Conservation (phyloP, 2,329 filamentous ascomycete species). For the Exophiala dermatitidis region DNA sequence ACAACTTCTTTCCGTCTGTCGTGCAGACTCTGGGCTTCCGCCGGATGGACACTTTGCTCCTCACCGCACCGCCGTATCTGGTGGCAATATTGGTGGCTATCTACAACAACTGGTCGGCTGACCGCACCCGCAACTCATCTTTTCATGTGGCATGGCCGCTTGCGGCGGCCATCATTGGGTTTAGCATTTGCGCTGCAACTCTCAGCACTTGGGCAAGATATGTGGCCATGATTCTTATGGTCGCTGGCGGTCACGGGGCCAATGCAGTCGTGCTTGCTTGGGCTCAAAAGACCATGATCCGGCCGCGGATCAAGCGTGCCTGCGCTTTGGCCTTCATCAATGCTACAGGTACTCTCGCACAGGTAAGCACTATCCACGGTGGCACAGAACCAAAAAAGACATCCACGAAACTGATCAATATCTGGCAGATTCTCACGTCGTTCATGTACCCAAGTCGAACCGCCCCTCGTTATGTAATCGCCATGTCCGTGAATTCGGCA, state of each 20-base stretch:
- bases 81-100: conserved; percentile 48
- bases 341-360: conserved; percentile 32
- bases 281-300: conserved; percentile 37
- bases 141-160: conserved; percentile 56
- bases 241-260: conserved; percentile 31
- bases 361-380: conserved; percentile 3
- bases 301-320: conserved; percentile 41
- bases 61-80: conserved; percentile 49
- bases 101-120: conserved; percentile 60
- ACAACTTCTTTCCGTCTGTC: conserved; percentile 65
- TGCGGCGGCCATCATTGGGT: conserved; percentile 29
- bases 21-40: conserved; percentile 58
- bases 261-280: conserved; percentile 40
- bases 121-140: conserved; percentile 60
- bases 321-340: conserved; percentile 40
- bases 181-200: conserved; percentile 29
- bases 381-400: neutral
- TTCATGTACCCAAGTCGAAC: conserved; percentile 19
- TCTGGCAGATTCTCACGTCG: conserved; percentile 22
- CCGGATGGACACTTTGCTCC: conserved; percentile 52
- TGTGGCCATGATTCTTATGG: conserved; percentile 31
- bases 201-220: conserved; percentile 31
- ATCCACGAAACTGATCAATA: conserved; percentile 49
- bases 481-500: conserved; percentile 16
- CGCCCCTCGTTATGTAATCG: conserved; percentile 19